These are phyloP conservation scores for Xylariaceae sp. DNA, from an alignment of 2,329 filamentous ascomycete genomes.

Conservation along the genomic window DNA sequence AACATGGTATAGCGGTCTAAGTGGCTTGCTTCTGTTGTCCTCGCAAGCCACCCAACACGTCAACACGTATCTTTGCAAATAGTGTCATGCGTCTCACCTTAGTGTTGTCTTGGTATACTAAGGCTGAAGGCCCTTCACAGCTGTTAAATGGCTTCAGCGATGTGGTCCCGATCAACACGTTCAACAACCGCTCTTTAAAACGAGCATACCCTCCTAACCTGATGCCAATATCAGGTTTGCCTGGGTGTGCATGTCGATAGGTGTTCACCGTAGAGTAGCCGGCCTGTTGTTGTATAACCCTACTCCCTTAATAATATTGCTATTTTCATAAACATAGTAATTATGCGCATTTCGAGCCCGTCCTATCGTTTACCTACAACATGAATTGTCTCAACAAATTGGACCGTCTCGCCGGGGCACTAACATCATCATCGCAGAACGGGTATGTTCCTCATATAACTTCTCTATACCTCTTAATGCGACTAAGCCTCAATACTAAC, in stretches of 20 bases:
- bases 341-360: constrained; percentile 20
- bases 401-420: constrained; percentile 18
- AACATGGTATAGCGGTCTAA: no score
- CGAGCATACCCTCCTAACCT: no score
- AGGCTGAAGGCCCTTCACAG: background rate
- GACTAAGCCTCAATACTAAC: background rate
- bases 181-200: no score
- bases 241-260: no score
- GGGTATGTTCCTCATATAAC: constrained; percentile 22
- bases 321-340: constrained; percentile 12
- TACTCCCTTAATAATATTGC: constrained; percentile 6
- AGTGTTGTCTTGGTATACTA: constrained; percentile 9
- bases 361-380: constrained; percentile 25
- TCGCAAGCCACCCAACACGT: constrained; percentile 7
- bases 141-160: no score
- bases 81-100: constrained; percentile 5
- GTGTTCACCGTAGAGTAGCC: background rate
- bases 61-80: constrained; percentile 5
- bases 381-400: constrained; percentile 26
- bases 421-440: constrained; percentile 26
- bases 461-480: no score
- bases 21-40: no score
- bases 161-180: no score
- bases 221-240: background rate
- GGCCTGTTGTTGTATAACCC: constrained; percentile 6